These are phyloP conservation scores for Solanum hybrid DNA, from an alignment of 305 asterid genomes.

Conservation along the genomic window DNA sequence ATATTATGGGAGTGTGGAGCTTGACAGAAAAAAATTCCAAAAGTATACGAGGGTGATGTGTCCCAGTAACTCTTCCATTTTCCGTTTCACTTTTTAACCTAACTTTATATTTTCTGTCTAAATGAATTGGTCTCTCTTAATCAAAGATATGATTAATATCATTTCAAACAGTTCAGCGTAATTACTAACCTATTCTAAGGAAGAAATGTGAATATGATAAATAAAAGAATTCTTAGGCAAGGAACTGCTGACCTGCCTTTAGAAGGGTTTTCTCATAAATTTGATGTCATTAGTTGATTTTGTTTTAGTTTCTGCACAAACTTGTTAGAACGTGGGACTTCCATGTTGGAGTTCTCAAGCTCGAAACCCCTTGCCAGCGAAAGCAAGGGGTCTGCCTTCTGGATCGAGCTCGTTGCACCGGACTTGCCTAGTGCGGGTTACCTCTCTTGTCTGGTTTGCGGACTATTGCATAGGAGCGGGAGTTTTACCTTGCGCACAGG, in stretches of 20 bases:
- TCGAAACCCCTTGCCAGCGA: too few species aligned
- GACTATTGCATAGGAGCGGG: too few species aligned
- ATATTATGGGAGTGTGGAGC: not conserved
- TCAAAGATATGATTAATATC: not conserved
- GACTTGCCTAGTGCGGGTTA: too few species aligned
- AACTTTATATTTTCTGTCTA: not conserved
- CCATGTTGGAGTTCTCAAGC: too few species aligned
- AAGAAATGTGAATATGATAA: not conserved
- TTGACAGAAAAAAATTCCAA: not conserved
- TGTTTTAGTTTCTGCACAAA: not conserved
- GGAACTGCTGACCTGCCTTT: not conserved
- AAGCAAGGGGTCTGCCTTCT: too few species aligned
- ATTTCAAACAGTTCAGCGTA: not conserved
- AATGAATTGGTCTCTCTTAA: not conserved
- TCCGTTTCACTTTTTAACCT: not conserved
- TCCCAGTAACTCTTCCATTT: not conserved
- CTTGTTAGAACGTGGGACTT: not conserved
- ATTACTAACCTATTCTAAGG: not conserved
- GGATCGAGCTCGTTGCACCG: too few species aligned
- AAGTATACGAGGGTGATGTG: not conserved
- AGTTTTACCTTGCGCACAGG: not conserved
- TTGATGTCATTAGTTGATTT: not conserved
- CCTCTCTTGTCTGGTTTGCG: too few species aligned
- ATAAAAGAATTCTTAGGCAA: not conserved
- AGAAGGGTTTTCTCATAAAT: not conserved